Percentiles rank a stretch among this genome's conserved stretches.
Conservation (phyloP, 208 protist genomes). For the Naegleria lovaniensis region DNA sequence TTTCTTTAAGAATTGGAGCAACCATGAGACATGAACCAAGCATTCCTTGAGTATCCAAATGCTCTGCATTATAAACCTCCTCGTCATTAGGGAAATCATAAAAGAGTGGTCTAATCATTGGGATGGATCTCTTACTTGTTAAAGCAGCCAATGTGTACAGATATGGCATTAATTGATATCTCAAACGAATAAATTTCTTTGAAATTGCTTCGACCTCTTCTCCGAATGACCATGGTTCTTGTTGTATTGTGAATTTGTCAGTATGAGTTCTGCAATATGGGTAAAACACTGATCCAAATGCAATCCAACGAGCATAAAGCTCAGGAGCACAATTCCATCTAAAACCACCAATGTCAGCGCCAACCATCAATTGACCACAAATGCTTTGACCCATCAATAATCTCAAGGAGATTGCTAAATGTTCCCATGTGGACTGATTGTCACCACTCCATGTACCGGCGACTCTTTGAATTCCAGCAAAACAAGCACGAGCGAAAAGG, state of each 20-base stretch:
- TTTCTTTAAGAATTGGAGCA: slow-evolving; percentile 44
- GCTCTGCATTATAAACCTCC: background rate
- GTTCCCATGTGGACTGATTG: slow-evolving; percentile 44
- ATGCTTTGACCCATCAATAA: slow-evolving; percentile 56
- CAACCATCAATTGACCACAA: slow-evolving; percentile 70
- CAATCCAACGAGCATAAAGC: slow-evolving; percentile 68
- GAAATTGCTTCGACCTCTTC: slow-evolving; percentile 36
- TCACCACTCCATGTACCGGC: slow-evolving; percentile 71
- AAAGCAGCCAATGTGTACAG: slow-evolving; percentile 58
- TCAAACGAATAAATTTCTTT: slow-evolving; percentile 34
- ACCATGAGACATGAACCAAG: slow-evolving; percentile 53
- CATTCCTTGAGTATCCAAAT: slow-evolving; percentile 57
- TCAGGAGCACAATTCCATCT: slow-evolving; percentile 57
- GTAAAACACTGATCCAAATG: slow-evolving; percentile 68
- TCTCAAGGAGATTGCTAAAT: slow-evolving; percentile 61
- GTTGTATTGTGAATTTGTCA: slow-evolving; percentile 17
- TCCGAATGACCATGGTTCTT: slow-evolving; percentile 22
- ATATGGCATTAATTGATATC: slow-evolving; percentile 61
- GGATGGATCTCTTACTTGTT: slow-evolving; percentile 27
- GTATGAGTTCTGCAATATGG: slow-evolving; percentile 77
- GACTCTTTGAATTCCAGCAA: slow-evolving; percentile 42
- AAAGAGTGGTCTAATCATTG: slow-evolving; percentile 57
- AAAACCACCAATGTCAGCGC: slow-evolving; percentile 81
- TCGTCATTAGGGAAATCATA: slow-evolving; percentile 60
- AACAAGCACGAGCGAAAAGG: slow-evolving; percentile 47